Conservation (phyloP, 169 alveolate genomes). For the Plasmodium coatneyi region DNA sequence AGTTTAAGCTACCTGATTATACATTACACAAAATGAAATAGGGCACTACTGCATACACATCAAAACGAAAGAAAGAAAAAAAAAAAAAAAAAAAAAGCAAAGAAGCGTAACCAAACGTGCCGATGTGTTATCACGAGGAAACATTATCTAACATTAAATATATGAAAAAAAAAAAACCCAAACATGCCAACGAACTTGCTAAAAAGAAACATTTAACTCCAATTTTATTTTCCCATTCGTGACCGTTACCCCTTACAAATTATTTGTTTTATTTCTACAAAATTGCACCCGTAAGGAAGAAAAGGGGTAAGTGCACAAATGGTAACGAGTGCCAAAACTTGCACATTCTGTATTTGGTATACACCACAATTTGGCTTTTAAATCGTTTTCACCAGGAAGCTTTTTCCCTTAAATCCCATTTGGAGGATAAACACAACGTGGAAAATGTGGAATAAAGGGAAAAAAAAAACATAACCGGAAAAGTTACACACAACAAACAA, state of each 20-base stretch:
- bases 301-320: background rate
- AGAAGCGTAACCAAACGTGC: background rate
- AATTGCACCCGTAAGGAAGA: background rate
- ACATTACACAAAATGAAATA: background rate
- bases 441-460: background rate
- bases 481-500: background rate
- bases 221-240: background rate
- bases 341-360: background rate
- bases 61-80: background rate
- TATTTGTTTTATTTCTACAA: background rate
- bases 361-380: background rate
- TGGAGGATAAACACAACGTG: background rate
- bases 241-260: background rate
- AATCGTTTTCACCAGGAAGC: background rate
- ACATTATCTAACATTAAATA: background rate
- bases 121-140: background rate
- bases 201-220: background rate
- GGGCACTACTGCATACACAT: background rate
- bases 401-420: constrained; percentile 8
- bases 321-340: background rate
- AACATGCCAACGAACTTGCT: background rate
- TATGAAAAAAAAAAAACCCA: background rate
- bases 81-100: background rate
- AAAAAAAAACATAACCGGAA: background rate
- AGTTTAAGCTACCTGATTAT: background rate